Evolutionary conservation across 2,329 filamentous ascomycete genomes (phyloP).

Genomic region (Aspergillus sp.): DNA sequence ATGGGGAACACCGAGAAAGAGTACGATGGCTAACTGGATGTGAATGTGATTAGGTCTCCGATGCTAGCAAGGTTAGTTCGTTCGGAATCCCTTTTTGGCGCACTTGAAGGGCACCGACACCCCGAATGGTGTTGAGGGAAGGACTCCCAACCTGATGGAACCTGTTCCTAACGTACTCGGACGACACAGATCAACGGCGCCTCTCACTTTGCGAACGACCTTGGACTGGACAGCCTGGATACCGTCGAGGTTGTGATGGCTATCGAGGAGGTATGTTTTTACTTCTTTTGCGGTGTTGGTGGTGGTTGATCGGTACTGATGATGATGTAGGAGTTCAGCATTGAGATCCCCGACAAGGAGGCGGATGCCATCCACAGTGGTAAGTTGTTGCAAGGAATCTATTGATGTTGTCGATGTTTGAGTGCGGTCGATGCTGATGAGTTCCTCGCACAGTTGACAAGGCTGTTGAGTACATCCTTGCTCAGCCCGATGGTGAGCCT

Average conservation of each 20-base stretch:
- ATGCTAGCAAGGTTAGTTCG: slow-evolving; percentile 38
- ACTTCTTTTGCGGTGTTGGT: slow-evolving; percentile 8
- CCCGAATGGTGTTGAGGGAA: background rate
- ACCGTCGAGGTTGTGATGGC: slow-evolving; percentile 99
- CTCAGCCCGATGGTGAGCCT: slow-evolving; percentile 82
- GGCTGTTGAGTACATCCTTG: slow-evolving; percentile 89
- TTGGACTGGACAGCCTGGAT: slow-evolving; percentile 94
- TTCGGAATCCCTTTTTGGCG: background rate
- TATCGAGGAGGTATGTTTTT: slow-evolving; percentile 78
- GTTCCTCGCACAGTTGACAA: slow-evolving; percentile 68
- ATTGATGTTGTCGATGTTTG: background rate
- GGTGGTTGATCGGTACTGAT: slow-evolving; percentile 11
- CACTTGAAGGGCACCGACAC: too few species aligned
- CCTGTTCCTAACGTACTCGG: slow-evolving; percentile 21
- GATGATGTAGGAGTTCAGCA: slow-evolving; percentile 67
- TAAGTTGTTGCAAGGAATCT: slow-evolving; percentile 54
- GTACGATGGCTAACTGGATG: slow-evolving; percentile 9
- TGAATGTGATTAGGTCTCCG: slow-evolving; percentile 29
- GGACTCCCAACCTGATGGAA: background rate
- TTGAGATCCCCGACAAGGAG: slow-evolving; percentile 97
- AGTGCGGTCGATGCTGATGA: background rate
- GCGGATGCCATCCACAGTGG: slow-evolving; percentile 91
- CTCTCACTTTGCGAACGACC: slow-evolving; percentile 95
- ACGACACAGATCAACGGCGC: slow-evolving; percentile 68
- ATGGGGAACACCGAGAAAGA: background rate